Percentiles rank a stretch among this genome's conserved stretches.
Evolutionary conservation across 164 flowering plant species (phyloP).

Genomic region (Hamamelis virginiana): DNA sequence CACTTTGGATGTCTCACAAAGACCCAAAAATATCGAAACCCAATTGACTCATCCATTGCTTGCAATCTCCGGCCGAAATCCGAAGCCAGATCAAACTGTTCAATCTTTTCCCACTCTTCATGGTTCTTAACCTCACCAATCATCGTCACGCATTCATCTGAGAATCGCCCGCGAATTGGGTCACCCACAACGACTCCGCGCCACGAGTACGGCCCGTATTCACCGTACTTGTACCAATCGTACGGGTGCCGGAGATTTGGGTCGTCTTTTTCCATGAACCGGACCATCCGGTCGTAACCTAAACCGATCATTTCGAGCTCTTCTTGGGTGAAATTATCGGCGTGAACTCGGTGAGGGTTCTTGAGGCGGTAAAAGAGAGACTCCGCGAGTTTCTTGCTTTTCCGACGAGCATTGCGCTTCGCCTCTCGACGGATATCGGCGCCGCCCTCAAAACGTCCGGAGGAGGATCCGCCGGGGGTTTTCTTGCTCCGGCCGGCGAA

Average conservation of each 20-base stretch:
- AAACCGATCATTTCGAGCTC: conserved; percentile 82
- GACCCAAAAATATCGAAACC: conserved; percentile 77
- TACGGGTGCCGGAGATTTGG: conserved; percentile 78
- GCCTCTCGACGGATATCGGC: conserved; percentile 61
- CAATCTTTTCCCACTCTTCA: conserved; percentile 94
- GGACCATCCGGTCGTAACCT: conserved; percentile 88
- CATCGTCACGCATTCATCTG: conserved; percentile 70
- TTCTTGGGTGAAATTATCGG: conserved; percentile 76
- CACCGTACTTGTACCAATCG: conserved; percentile 97
- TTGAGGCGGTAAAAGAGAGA: conserved; percentile 75
- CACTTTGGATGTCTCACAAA: conserved; percentile 89
- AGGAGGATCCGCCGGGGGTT: conserved; percentile 48
- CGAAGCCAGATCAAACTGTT: conserved; percentile 65
- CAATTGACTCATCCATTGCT: conserved; percentile 45
- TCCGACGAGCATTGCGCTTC: conserved; percentile 53
- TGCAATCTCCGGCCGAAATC: conserved; percentile 53
- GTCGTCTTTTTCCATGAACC: conserved; percentile 90
- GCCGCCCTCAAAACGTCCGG: conserved; percentile 62
- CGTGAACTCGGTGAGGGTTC: conserved; percentile 61
- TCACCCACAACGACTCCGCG: conserved; percentile 86
- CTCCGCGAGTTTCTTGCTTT: conserved; percentile 56
- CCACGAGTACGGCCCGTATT: conserved; percentile 92
- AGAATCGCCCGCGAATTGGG: conserved; percentile 66
- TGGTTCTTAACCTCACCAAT: conserved; percentile 62
- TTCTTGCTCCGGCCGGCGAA: conserved; percentile 84